Evolutionary conservation across 441 rosid species (phyloP).

Genomic region (Manihot esculenta): DNA sequence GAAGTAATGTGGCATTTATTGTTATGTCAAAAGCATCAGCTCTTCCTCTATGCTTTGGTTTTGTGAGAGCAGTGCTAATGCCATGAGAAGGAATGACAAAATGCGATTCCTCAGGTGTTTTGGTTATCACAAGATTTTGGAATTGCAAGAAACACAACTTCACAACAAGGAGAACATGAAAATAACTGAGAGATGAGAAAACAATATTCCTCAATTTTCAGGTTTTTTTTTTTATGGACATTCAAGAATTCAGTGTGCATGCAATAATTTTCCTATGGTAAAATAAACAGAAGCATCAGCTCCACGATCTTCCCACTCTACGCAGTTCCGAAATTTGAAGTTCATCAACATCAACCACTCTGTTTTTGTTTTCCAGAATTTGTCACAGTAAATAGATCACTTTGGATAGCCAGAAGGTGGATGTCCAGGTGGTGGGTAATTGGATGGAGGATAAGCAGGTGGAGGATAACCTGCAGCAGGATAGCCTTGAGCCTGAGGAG

Average conservation of each 20-base stretch:
- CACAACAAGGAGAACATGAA: too few species aligned
- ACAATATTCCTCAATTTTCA: background rate
- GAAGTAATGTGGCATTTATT: too few species aligned
- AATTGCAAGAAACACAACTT: background rate
- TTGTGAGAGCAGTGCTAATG: too few species aligned
- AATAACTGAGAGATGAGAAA: too few species aligned
- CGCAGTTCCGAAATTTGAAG: background rate
- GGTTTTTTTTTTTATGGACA: constrained; percentile 4
- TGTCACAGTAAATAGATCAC: constrained; percentile 20
- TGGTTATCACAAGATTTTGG: too few species aligned
- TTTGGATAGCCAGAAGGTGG: constrained; percentile 40
- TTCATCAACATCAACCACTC: constrained; percentile 8
- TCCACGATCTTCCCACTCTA: constrained; percentile 4
- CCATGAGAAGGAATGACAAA: too few species aligned
- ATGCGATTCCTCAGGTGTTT: too few species aligned
- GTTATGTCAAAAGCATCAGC: too few species aligned
- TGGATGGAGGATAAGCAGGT: constrained; percentile 32
- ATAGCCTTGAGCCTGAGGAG: constrained; percentile 53
- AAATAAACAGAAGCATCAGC: background rate
- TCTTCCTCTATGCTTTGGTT: too few species aligned
- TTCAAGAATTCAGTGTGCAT: background rate
- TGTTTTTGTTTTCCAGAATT: background rate
- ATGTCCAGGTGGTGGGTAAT: constrained; percentile 55
- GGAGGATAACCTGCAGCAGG: constrained; percentile 57
- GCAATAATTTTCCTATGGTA: constrained; percentile 4